Conservation (phyloP, 495 filamentous ascomycete genomes). For the Daldinia vernicosa region DNA sequence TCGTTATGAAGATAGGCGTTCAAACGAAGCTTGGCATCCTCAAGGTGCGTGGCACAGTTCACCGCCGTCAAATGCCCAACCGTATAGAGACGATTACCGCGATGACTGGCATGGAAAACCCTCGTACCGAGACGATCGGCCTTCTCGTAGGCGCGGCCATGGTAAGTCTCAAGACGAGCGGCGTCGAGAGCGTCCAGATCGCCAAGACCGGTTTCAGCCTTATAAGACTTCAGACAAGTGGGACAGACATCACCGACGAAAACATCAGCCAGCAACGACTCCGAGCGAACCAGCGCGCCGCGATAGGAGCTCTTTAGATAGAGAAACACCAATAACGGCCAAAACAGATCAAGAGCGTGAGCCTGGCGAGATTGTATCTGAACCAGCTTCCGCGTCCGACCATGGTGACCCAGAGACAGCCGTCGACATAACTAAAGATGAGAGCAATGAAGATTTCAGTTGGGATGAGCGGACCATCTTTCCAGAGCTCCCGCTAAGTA, state of each 20-base stretch:
- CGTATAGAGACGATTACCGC: conserved; percentile 29
- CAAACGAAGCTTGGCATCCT: conserved; percentile 26
- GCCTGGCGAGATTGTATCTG: conserved; percentile 41
- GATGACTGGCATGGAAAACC: conserved; percentile 24
- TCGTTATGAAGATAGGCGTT: conserved; percentile 33
- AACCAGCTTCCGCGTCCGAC: conserved; percentile 29
- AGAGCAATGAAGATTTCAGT: conserved; percentile 48
- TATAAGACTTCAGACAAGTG: conserved; percentile 38
- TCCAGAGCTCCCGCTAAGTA: conserved; percentile 36
- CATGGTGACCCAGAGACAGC: conserved; percentile 11
- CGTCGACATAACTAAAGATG: conserved; percentile 23
- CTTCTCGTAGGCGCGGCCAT: conserved; percentile 28
- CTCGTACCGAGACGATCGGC: conserved; percentile 33
- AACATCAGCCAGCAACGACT: conserved; percentile 17
- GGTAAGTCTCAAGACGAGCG: conserved; percentile 26
- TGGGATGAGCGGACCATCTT: conserved; percentile 56
- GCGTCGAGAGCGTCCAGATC: conserved; percentile 36
- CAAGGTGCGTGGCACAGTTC: conserved; percentile 29
- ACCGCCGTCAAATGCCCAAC: conserved; percentile 14
- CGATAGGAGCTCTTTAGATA: conserved; percentile 10
- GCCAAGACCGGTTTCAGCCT: conserved; percentile 21
- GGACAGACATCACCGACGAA: conserved; percentile 29
- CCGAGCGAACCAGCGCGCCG: conserved; percentile 13
- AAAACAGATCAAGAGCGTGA: conserved; percentile 36
- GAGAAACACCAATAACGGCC: conserved; percentile 10